A percentile compares a stretch with the other conserved stretches of the same genome.
Evolutionary conservation across 495 filamentous ascomycete genomes (phyloP).

Genomic region (Letharia lupina): DNA sequence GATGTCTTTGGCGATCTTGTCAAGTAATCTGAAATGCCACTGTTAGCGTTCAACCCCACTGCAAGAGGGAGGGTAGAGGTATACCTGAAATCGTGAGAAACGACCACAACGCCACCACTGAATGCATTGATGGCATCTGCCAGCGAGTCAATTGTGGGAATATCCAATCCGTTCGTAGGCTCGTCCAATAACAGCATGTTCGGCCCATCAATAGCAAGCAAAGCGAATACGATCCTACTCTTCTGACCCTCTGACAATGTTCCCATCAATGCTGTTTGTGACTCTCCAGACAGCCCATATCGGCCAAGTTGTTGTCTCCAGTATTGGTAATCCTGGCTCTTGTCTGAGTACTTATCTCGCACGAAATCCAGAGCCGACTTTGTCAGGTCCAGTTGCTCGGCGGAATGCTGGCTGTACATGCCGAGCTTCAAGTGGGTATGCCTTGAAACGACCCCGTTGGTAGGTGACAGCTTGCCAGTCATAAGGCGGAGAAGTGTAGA

Average conservation of each 20-base stretch:
- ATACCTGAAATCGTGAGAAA: conserved; percentile 96
- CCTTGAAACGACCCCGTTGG: conserved; percentile 67
- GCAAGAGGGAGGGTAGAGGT: conserved; percentile 18
- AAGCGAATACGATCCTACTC: conserved; percentile 92
- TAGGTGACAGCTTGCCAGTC: conserved; percentile 91
- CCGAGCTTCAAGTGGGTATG: conserved; percentile 98
- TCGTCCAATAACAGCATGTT: conserved; percentile 99
- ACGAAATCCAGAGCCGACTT: conserved; percentile 98
- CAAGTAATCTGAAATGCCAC: conserved; percentile 59
- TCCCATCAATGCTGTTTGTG: conserved; percentile 95
- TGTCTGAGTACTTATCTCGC: conserved; percentile 81
- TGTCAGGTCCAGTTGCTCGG: conserved; percentile 95
- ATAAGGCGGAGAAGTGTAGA: conserved; percentile 96
- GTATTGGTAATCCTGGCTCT: conserved; percentile 97
- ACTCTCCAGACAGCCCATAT: conserved; percentile 84
- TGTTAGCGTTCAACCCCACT: conserved; percentile 15
- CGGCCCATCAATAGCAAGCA: conserved; percentile 89
- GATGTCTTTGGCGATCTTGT: conserved; percentile 99
- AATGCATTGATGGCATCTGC: conserved; percentile 96
- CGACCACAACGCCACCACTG: conserved; percentile 93
- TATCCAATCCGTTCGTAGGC: conserved; percentile 98
- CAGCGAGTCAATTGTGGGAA: conserved; percentile 94
- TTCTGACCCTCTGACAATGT: conserved; percentile 97
- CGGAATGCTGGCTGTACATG: conserved; percentile 95
- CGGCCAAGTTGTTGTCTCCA: conserved; percentile 95